Base-by-base conservation (phyloP, 352 stramenopile genomes). In the Phytophthora constricta region DNA sequence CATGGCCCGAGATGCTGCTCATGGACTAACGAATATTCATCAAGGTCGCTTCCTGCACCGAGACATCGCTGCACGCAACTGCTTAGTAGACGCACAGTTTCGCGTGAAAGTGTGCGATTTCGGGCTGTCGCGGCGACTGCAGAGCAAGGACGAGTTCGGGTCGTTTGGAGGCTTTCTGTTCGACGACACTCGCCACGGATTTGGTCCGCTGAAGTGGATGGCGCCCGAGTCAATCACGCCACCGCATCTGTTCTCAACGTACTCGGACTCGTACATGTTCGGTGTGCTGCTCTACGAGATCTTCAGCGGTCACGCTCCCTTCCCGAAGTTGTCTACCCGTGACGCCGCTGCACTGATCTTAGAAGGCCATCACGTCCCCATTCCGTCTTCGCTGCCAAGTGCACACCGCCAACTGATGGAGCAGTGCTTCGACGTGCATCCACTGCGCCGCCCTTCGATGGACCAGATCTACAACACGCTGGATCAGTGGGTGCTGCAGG, bases 181-280 rank as follows among this genome's bases (percentile, higher is more conserved):
- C 34, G 84, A 92, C 33, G 79, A 89, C 31, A 65, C 76, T 23
- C 55, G 72, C 14, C 82, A 80, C 27, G 82, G 79, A 23, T 91
- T 91, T 25, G 85, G 85, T 1, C 82, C 85, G 17, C 67, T 91
- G 28, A 91, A 93, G 48, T 91, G 81, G 80, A 91, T 91, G 82
- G 79, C 85, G 0, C 85, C 83, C 10, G 85, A 93, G 56, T 90
- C 80, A 0, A 77, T 91, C 8, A 52, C 80, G 11, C 79, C 85
- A 16, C 85, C 84, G 5, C 80, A 93, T 45, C 33, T 91, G 7
- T 93, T 91, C 60, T 93, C 84, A 2, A 81, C 71, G 16, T 81
- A 81, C 28, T 91, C 85, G 16, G 85, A 93, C 61, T 77, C 81
- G 54, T 93, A 90, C 74, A 90, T 90, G 79, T 93, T 91, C 25